A percentile compares a stretch with the other conserved stretches of the same genome.
Evolutionary conservation across 129 eudicot species (phyloP).

Genomic region (Saussurea involucrata): DNA sequence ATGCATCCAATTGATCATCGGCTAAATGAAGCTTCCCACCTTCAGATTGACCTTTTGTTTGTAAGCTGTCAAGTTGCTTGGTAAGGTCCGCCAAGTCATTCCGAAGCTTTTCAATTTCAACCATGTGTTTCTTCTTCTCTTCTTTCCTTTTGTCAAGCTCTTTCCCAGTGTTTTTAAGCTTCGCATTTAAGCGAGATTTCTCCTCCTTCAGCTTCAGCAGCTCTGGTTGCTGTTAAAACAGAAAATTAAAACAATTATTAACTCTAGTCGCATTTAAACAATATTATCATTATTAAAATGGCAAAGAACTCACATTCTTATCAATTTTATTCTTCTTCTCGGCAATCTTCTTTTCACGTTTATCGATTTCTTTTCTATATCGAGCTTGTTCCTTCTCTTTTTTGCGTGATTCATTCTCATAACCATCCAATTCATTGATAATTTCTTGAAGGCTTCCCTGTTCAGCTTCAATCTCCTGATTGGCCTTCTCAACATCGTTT

Average conservation of each 20-base stretch:
- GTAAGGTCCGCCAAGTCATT: slow-evolving; percentile 69
- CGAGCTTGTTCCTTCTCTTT: slow-evolving; percentile 79
- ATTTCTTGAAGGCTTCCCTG: slow-evolving; percentile 67
- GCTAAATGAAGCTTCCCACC: slow-evolving; percentile 86
- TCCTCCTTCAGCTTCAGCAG: slow-evolving; percentile 79
- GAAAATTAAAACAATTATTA: not conserved
- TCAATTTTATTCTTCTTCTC: slow-evolving; percentile 78
- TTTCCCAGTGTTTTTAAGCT: slow-evolving; percentile 74
- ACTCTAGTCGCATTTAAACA: too few relatives aligned
- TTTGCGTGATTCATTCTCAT: slow-evolving; percentile 71
- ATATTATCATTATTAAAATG: not conserved
- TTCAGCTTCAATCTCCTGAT: slow-evolving; percentile 76
- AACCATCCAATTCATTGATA: slow-evolving; percentile 65
- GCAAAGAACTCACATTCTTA: slow-evolving; percentile 46
- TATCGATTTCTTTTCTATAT: slow-evolving; percentile 71
- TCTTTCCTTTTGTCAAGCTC: slow-evolving; percentile 84
- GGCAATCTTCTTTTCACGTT: slow-evolving; percentile 73
- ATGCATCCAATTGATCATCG: slow-evolving; percentile 77
- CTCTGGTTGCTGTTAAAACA: slow-evolving; percentile 81
- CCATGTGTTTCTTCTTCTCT: slow-evolving; percentile 71
- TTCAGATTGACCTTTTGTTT: slow-evolving; percentile 59
- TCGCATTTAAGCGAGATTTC: slow-evolving; percentile 61
- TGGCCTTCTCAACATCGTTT: slow-evolving; percentile 71
- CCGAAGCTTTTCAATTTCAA: slow-evolving; percentile 72
- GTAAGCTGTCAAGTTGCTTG: slow-evolving; percentile 61